Base-by-base conservation (phyloP, 345 rosid species). In the Isatis tinctoria region DNA sequence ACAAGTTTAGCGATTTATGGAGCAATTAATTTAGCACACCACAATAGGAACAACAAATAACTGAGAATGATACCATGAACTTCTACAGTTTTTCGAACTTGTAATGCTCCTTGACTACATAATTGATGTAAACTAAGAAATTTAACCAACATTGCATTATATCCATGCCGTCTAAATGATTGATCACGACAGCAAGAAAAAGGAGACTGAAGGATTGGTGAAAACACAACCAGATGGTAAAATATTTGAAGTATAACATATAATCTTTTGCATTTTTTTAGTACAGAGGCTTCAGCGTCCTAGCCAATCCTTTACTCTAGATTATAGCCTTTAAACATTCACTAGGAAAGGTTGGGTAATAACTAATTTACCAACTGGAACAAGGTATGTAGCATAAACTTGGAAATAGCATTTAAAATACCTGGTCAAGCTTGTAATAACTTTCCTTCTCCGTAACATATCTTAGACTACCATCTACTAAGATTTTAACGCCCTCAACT, bases 371-470 rank as follows among this genome's bases (percentile, higher is more conserved):
- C n/a, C n/a, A n/a, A n/a, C n/a, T n/a, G n/a, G n/a, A n/a, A n/a
- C n/a, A n/a, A n/a, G n/a, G n/a, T n/a, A n/a, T n/a, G n/a, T n/a
- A n/a, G n/a, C n/a, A n/a, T n/a, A n/a, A n/a, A n/a, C n/a, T n/a
- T n/a, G n/a, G n/a, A 43, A 69, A 18, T 52, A 17, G 47, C 14
- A 72, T 58, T 44, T 10, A 60, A 64, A 12, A 53, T 79, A 93
- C 98, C 97, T 89, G 92, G 78, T 93, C 98, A 83, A 93, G 97
- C 87, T 89, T 93, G 86, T 89, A 93, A 75, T 79, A 85, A 47
- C 98, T 96, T 77, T 87, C 88, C 54, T 82, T 89, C 83, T 89
- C 92, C 11, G 97, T 87, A 76, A 73, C 52, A 77, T 87, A 85
- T 82, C 92, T 91, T 85, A 83, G 87, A 80, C 84, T 90, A 79